These are phyloP conservation scores for Linum trigynum DNA, from an alignment of 345 rosid species.

Conservation along the genomic window DNA sequence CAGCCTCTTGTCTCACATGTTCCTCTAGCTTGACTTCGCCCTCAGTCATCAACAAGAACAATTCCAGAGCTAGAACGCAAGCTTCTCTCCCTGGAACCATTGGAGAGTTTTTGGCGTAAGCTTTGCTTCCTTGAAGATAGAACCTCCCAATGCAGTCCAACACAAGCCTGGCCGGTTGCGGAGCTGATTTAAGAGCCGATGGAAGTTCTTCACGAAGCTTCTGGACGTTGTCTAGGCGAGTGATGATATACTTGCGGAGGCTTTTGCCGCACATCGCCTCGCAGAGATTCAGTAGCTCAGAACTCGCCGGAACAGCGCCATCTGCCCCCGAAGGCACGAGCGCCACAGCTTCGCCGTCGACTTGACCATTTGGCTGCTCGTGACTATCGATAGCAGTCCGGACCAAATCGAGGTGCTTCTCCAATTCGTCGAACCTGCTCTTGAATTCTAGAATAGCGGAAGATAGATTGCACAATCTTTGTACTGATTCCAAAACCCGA, in stretches of 20 bases:
- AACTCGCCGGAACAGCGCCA: not conserved
- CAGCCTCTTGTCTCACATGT: constrained; percentile 30
- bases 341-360: not conserved
- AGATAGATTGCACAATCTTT: constrained; percentile 28
- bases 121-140: constrained; percentile 47
- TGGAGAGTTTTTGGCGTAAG: constrained; percentile 37
- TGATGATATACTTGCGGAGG: constrained; percentile 40
- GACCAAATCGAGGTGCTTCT: constrained; percentile 42
- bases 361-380: constrained; percentile 1
- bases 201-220: constrained; percentile 46
- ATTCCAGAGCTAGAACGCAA: constrained; percentile 47
- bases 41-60: constrained; percentile 30
- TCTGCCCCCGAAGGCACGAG: not conserved
- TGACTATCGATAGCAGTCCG: constrained; percentile 31
- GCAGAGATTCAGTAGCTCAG: constrained; percentile 34
- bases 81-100: constrained; percentile 44
- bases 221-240: constrained; percentile 25
- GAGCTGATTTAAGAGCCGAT: constrained; percentile 41
- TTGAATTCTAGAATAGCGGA: constrained; percentile 34
- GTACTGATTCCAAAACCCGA: constrained; percentile 31
- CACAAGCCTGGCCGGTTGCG: constrained; percentile 54
- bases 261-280: constrained; percentile 40
- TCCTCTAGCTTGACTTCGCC: constrained; percentile 10
- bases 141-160: constrained; percentile 64
- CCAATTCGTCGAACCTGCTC: constrained; percentile 39